A percentile compares a stretch with the other conserved stretches of the same genome.
These are phyloP conservation scores for Smallanthus sonchifolius DNA, from an alignment of 129 eudicot species.

Conservation along the genomic window DNA sequence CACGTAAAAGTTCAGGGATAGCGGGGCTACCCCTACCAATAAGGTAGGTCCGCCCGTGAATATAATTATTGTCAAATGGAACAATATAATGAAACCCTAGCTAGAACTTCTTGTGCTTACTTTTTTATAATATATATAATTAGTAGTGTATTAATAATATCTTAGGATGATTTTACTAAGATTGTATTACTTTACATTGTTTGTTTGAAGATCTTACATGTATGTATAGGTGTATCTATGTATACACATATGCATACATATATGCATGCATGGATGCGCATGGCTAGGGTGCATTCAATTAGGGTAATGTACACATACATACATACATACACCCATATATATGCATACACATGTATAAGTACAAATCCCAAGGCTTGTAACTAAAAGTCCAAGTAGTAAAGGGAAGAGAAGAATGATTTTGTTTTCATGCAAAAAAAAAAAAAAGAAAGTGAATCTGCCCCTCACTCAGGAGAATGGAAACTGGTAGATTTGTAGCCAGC, in stretches of 20 bases:
- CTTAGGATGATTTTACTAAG: too few relatives aligned
- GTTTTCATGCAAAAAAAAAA: conserved; percentile 2
- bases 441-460: neutral
- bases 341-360: conserved; percentile 1
- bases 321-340: neutral
- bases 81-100: neutral
- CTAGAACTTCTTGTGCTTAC: neutral
- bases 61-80: neutral
- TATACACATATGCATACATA: neutral
- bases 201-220: neutral
- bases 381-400: neutral
- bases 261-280: neutral
- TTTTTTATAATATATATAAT: neutral
- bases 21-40: too few relatives aligned
- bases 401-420: neutral
- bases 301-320: neutral
- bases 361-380: conserved; percentile 26
- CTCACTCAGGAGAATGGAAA: neutral
- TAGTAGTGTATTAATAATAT: neutral
- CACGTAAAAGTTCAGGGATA: too few relatives aligned
- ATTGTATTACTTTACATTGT: neutral
- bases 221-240: too few relatives aligned
- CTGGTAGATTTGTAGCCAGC: neutral
- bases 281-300: conserved; percentile 12
- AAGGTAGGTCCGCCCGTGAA: too few relatives aligned